Conservation (phyloP, 2,329 filamentous ascomycete species). For the Neonectria punicea region DNA sequence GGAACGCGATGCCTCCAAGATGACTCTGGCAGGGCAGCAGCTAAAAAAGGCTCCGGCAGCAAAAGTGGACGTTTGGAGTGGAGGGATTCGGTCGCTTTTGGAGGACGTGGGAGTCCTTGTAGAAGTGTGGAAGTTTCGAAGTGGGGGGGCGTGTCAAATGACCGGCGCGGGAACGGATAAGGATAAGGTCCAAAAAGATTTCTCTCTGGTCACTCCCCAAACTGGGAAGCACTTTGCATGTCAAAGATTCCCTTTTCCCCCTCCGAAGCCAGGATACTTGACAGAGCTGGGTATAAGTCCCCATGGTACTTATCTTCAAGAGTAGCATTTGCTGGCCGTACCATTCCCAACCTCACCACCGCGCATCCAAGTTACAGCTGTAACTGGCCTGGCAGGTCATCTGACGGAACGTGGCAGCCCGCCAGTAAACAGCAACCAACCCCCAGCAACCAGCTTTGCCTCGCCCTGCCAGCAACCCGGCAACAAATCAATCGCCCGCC, state of each 20-base stretch:
- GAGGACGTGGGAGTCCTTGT: conserved; percentile 1
- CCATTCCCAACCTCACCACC: neutral
- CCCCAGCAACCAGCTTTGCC: neutral
- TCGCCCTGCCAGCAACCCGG: neutral
- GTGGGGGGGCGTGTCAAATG: conserved; percentile 6
- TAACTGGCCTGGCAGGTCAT: neutral
- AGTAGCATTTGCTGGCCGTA: neutral
- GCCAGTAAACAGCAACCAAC: conserved; percentile 3
- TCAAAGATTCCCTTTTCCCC: neutral
- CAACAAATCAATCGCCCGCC: conserved; percentile 16
- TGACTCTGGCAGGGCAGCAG: neutral
- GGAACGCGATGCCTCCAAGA: neutral
- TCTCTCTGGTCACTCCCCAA: conserved; percentile 17
- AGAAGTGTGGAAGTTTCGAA: conserved; percentile 1
- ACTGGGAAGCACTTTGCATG: conserved; percentile 4
- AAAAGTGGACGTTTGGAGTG: conserved; percentile 5
- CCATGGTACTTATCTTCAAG: neutral
- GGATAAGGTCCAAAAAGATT: conserved; percentile 27
- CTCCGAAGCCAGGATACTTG: neutral
- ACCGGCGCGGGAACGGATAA: conserved; percentile 24
- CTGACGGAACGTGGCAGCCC: neutral
- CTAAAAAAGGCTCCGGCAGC: conserved; percentile 8
- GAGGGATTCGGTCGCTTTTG: conserved; percentile 12
- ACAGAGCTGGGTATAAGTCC: too few species aligned
- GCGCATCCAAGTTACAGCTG: neutral